Evolutionary conservation across 768 basidiomycete species (phyloP), one percentile per base, ranked within the genome.

Genomic region (Tylopilus vinaceipallidus): DNA sequence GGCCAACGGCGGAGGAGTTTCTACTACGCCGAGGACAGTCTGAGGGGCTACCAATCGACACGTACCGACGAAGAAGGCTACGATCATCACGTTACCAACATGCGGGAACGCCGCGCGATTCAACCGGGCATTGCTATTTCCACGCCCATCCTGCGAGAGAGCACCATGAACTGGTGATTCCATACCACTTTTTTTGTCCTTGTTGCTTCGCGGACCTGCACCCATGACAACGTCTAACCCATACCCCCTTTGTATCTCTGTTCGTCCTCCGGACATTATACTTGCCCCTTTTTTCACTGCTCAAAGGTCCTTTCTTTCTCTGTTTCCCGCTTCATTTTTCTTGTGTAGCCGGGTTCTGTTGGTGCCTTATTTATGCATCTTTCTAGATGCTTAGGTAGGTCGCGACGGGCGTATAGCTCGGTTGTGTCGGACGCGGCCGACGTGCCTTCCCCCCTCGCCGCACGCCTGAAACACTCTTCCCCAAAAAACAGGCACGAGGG

Each of bases 11-110:
- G 90, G 46, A 65, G 88, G 50, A 88, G 85, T 54, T 93, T 91
- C 74, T 93, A 91, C 68, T 93, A 81, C 61, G 90, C 90, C 3
- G 91, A 91, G 71, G 90, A 93, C 63, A 86, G 83, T 54, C 66
- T 93, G 65, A 73, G 86, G 34, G 83, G 83, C 13, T 82, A 66
- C 64, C 75, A 78, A 59, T 66, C 70, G 27, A 65, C 57, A 47
- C 69, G 56, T 45, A 56, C 55, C 33, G 74, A 71, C 40, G 71
- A 75, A 37, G 66, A 66, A 12, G 63, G 69, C 55, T 71, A 66
- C 49, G 71, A 68, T 51, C 67, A 69, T 45, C 65, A 60, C 37
- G 54, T 55, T 16, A 67, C 61, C 35, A 46, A 37, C 30, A 77
- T 79, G 76, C 76, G 75, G 48, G 80, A 86, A 71, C 75, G 87